A percentile compares a stretch with the other conserved stretches of the same genome.
Evolutionary conservation across 176 grass and related monocot genomes (phyloP).

Genomic region (Ananas comosus): DNA sequence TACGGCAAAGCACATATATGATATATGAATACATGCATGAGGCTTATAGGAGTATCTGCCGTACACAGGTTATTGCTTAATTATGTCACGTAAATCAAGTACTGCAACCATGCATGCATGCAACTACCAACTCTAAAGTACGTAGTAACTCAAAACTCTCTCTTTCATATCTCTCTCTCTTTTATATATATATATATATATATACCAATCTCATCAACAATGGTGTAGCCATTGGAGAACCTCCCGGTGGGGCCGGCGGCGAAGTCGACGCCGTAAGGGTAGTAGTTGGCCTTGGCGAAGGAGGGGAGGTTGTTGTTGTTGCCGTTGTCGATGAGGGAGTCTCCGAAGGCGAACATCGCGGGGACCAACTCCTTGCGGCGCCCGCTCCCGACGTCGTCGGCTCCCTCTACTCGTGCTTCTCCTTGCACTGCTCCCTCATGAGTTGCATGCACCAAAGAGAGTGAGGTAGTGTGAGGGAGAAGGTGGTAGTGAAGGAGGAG

Average conservation of each 20-base stretch:
- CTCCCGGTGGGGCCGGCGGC: slow-evolving; percentile 63
- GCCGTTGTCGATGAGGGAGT: slow-evolving; percentile 88
- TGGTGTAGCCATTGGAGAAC: slow-evolving; percentile 97
- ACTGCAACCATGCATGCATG: too few species aligned
- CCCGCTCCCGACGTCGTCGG: neutral
- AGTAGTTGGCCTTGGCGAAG: slow-evolving; percentile 85
- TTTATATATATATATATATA: too few species aligned
- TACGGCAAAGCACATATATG: too few species aligned
- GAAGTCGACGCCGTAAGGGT: slow-evolving; percentile 93
- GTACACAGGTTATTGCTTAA: too few species aligned
- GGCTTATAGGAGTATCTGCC: too few species aligned
- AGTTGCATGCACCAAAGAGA: neutral
- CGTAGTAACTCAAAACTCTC: too few species aligned
- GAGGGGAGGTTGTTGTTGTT: slow-evolving; percentile 85
- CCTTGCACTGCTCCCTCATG: neutral
- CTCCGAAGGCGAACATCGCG: slow-evolving; percentile 94
- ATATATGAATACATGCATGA: too few species aligned
- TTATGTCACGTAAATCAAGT: too few species aligned
- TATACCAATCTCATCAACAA: slow-evolving; percentile 61
- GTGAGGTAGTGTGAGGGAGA: neutral
- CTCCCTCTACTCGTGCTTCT: neutral
- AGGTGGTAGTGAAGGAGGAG: neutral
- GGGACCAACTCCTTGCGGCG: slow-evolving; percentile 31
- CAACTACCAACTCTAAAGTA: too few species aligned
- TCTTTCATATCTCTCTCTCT: neutral